phyloP scores from a whole-genome alignment of 805 yeast genomes.

The Grigorovia transvaalensis region DNA sequence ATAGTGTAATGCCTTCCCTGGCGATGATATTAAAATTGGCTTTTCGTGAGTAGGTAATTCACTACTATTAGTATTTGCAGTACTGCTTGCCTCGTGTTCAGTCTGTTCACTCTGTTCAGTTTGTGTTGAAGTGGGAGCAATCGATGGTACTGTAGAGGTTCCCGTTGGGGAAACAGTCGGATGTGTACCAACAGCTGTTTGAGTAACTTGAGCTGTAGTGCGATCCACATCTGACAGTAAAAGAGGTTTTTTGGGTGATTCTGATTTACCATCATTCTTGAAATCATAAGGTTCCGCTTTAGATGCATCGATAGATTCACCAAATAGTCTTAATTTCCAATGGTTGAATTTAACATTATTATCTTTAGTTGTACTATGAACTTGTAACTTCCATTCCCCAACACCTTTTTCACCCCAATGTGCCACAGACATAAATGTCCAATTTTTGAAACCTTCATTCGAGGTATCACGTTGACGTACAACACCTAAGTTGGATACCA shows the following conservation, averaged over 20 bases:
- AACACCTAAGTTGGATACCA: slow-evolving; percentile 63
- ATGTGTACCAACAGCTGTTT: background rate
- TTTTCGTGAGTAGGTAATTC: slow-evolving; percentile 11
- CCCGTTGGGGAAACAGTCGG: background rate
- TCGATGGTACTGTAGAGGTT: slow-evolving; percentile 2
- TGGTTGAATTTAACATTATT: slow-evolving; percentile 37
- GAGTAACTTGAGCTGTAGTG: background rate
- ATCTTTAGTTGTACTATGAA: slow-evolving; percentile 35
- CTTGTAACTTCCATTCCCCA: slow-evolving; percentile 77
- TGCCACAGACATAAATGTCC: slow-evolving; percentile 97
- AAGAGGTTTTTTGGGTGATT: background rate
- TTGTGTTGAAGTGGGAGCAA: slow-evolving; percentile 1
- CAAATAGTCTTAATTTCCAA: slow-evolving; percentile 79
- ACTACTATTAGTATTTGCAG: background rate
- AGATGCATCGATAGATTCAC: slow-evolving; percentile 58
- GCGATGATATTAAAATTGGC: slow-evolving; percentile 28
- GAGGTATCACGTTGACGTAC: slow-evolving; percentile 50
- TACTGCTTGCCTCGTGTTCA: background rate
- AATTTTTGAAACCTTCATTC: slow-evolving; percentile 51
- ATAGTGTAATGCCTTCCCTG: slow-evolving; percentile 47
- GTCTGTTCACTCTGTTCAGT: too few species aligned
- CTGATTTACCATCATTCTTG: background rate
- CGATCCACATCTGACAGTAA: background rate
- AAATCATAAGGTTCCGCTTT: slow-evolving; percentile 39
- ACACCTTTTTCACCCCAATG: slow-evolving; percentile 94